These are phyloP conservation scores for Cunninghamia lanceolata DNA, from an alignment of 75 land plant species.

Conservation along the genomic window DNA sequence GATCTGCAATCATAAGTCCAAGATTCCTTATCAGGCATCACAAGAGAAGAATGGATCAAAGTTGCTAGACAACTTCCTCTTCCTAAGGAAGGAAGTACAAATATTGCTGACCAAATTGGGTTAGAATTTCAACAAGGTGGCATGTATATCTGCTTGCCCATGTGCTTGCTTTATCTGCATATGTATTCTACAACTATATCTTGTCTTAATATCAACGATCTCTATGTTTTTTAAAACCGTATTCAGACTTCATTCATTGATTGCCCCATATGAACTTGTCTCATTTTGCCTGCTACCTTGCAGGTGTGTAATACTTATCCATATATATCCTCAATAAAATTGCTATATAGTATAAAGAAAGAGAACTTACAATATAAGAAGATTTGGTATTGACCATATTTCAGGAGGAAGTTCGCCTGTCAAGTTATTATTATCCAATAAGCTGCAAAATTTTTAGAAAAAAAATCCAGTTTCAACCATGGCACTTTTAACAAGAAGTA, in stretches of 20 bases:
- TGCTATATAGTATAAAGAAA: neutral
- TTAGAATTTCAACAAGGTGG: neutral
- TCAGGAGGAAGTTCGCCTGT: slow-evolving; percentile 74
- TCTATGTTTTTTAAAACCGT: neutral
- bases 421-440: slow-evolving; percentile 85
- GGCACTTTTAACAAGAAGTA: neutral
- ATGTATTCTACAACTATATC: neutral
- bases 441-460: slow-evolving; percentile 37
- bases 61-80: too few species aligned
- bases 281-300: neutral
- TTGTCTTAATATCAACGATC: neutral
- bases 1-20: too few species aligned
- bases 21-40: too few species aligned
- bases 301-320: neutral
- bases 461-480: neutral
- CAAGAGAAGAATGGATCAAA: too few species aligned
- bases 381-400: slow-evolving; percentile 31
- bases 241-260: neutral
- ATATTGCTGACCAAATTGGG: too few species aligned
- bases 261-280: neutral
- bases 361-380: neutral
- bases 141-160: neutral
- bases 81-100: too few species aligned
- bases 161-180: neutral
- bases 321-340: too few species aligned